Base-by-base conservation (phyloP, 1,139 yeast species). In the Debaryomyces sp. region DNA sequence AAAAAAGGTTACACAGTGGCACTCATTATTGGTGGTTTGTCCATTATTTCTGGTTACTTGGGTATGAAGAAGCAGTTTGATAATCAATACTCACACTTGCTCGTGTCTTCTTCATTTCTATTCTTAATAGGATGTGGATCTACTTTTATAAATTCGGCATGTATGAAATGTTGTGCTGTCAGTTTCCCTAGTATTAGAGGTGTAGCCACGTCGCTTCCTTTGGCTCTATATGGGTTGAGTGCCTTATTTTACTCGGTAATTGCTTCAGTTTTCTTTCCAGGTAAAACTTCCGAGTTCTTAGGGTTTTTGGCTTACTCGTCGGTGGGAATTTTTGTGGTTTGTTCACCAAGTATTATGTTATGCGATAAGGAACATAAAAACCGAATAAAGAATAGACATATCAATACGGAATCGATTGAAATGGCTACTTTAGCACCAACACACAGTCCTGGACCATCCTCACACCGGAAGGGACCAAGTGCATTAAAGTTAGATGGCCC, bases 151-250 rank as follows among this genome's bases (percentile, higher is more conserved):
- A 78, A 77, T 56, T 70, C 78, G 17, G 77, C 81, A 4, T 72
- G 82, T 55, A 70, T 82, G 58, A 82, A 82, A 55, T 81, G 86
- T 58, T 77, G 85, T 61, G 84, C 86, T 41, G 69, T 81, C 22
- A 68, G 73, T 24, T 81, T 80, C 56, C 87, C 87, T 1, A 71
- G 77, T 45, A 72, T 78, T 34, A 63, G 84, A 50, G 87, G 87
- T 1, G 73, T 82, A 10, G 86, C 87, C 6, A 81, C 87, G 0
- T 77, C 85, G 2, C 68, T 82, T 43, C 87, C 87, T 1, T 69
- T 81, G 52, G 82, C 87, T 2, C 66, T 81, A 39, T 81, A 80
- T 58, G 87, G 87, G 0, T 67, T 81, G 18, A 80, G 85, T 68
- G 87, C 87, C 1, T 68, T 81, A 56, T 73, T 81, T 46, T 82